Evolutionary conservation across 495 filamentous ascomycete species (phyloP), one percentile per base, ranked within the genome.

Genomic region (Annulohypoxylon stygium): DNA sequence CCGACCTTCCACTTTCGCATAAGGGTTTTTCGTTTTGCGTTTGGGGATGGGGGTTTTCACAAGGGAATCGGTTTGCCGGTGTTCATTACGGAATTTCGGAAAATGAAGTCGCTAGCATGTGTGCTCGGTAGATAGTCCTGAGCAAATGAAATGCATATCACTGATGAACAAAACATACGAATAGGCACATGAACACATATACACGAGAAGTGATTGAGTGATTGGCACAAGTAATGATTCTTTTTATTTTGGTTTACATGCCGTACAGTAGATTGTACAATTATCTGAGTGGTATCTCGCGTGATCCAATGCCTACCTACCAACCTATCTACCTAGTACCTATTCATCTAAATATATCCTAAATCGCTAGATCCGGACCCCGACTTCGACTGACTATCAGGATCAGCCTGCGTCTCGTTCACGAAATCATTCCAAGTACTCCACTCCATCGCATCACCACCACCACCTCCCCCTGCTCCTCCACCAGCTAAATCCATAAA

Each of bases 1-100:
- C 83, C 90, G 96, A 85, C 96, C 96, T 79, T 91, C 93, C 71
- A 98, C 96, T 81, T 98, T 98, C 81, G 83, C 83, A 81, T 86
- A 78, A 82, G 75, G 64, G 79, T 76, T 80, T 81, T 81, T 77
- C 65, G 69, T 78, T 77, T 80, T 72, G 75, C 80, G 65, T 69
- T 75, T 68, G 76, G 76, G 39, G 81, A 80, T 78, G 76, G 39
- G 81, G 81, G 79, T 81, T 79, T 84, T 20, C 30, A 30, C 30
- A 30, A 47, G 80, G 84, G 84, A 79, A 79, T 74, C 80, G 81
- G 83, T 81, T 80, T 82, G 81, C 81, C 75, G 84, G 83, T 85
- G 82, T 86, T 86, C 81, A 85, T 78, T 81, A 82, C 71, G 83
- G 83, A 83, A 84, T 81, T 84, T 78, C 83, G 83, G 82, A 84